phyloP scores from a whole-genome alignment of 805 yeast species.

The Candida easanensis region DNA sequence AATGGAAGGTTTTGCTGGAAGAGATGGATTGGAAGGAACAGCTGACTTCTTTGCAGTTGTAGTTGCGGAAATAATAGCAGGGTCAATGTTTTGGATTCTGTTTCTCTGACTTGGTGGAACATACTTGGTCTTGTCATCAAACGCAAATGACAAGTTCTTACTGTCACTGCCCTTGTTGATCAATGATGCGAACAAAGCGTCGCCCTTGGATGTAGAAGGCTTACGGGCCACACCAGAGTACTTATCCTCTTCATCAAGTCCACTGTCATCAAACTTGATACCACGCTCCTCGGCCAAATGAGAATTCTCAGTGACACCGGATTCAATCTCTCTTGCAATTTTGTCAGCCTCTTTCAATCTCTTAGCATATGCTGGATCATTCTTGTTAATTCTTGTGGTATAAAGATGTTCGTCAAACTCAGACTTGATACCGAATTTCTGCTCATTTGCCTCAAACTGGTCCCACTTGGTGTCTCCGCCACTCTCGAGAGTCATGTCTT shows the following conservation, averaged over 20 bases:
- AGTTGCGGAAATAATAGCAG: conserved; percentile 61
- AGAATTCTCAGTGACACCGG: conserved; percentile 57
- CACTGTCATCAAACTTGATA: conserved; percentile 69
- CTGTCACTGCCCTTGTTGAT: conserved; percentile 22
- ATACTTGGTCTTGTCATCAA: conserved; percentile 34
- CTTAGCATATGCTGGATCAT: conserved; percentile 69
- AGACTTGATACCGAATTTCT: conserved; percentile 84
- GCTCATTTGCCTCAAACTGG: conserved; percentile 89
- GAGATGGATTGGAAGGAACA: not conserved
- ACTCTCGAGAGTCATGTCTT: conserved; percentile 36
- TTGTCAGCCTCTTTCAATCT: conserved; percentile 68
- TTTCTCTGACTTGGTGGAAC: conserved; percentile 58
- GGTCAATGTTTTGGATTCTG: conserved; percentile 46
- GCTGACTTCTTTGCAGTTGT: conserved; percentile 1
- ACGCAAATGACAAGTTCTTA: conserved; percentile 45
- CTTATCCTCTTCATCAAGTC: conserved; percentile 92
- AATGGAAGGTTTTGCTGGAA: conserved; percentile 21
- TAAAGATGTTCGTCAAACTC: conserved; percentile 80
- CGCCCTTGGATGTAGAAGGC: conserved; percentile 15
- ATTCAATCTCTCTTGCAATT: conserved; percentile 81
- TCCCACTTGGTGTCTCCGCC: conserved; percentile 60
- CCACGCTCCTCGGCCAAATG: conserved; percentile 96
- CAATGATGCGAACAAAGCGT: conserved; percentile 28
- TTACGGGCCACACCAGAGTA: conserved; percentile 74
- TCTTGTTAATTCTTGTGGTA: conserved; percentile 71